phyloP scores from a whole-genome alignment of 1,284 basidiomycete species.

The Ceratobasidium sp. region DNA sequence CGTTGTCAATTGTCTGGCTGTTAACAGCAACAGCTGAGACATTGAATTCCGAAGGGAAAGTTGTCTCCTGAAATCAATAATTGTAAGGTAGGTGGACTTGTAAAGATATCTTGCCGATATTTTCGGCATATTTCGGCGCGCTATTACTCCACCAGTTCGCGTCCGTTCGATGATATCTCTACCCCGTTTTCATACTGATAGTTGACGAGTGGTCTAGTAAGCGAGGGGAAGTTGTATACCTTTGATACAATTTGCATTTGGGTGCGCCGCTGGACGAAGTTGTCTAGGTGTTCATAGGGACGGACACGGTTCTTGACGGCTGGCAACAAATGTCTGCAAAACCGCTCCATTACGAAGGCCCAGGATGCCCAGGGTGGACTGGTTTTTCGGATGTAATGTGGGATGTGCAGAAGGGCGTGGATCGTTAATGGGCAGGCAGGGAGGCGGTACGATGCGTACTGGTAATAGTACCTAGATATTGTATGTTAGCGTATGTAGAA shows the following conservation, averaged over 20 bases:
- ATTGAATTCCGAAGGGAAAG: constrained; percentile 11
- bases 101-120: no score
- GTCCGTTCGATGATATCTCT: not conserved
- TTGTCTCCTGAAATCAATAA: not conserved
- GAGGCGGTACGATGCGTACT: constrained; percentile 3
- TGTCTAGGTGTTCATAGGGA: constrained; percentile 53
- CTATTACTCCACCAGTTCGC: no score
- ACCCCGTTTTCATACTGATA: not conserved
- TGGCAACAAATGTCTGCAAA: no score
- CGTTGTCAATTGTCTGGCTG: constrained; percentile 9
- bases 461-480: constrained; percentile 22
- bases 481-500: not conserved
- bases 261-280: constrained; percentile 49
- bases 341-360: no score
- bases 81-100: no score
- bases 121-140: no score
- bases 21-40: constrained; percentile 27
- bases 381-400: no score
- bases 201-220: not conserved
- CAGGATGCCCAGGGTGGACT: no score
- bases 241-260: constrained; percentile 47
- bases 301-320: constrained; percentile 50
- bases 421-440: constrained; percentile 14
- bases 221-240: constrained; percentile 2
- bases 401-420: no score